A percentile compares a stretch with the other conserved stretches of the same genome.
Evolutionary conservation across 2,329 filamentous ascomycete species (phyloP).

Genomic region (Fusarium udum): DNA sequence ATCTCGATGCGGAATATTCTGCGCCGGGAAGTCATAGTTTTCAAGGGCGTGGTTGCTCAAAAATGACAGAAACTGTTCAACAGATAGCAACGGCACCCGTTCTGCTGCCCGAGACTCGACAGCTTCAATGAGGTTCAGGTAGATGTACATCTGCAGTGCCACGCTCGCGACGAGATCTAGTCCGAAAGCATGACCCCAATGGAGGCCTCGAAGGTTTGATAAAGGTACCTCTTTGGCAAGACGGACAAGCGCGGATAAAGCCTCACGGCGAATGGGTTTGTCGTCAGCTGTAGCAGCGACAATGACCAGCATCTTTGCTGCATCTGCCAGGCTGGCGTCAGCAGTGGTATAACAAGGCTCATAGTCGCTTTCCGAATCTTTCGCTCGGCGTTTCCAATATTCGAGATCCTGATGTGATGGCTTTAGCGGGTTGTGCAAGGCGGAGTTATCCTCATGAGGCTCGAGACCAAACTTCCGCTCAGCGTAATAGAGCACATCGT

Average conservation of each 20-base stretch:
- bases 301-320: background rate
- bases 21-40: constrained; percentile 1
- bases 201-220: background rate
- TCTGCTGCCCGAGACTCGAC: background rate
- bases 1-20: constrained; percentile 8
- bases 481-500: background rate
- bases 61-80: background rate
- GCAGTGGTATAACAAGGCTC: background rate
- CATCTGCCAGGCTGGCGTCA: background rate
- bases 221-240: background rate
- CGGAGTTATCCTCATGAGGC: background rate
- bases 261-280: background rate
- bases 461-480: background rate
- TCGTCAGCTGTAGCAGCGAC: background rate
- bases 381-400: background rate
- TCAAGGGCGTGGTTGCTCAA: background rate
- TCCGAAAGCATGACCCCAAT: constrained; percentile 6
- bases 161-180: background rate
- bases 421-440: background rate
- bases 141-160: background rate
- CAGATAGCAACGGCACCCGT: background rate
- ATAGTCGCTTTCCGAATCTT: rapidly evolving
- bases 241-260: background rate
- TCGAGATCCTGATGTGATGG: background rate
- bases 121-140: constrained; percentile 15